Conservation (phyloP, 495 filamentous ascomycete species). For the Podospora appendiculata region DNA sequence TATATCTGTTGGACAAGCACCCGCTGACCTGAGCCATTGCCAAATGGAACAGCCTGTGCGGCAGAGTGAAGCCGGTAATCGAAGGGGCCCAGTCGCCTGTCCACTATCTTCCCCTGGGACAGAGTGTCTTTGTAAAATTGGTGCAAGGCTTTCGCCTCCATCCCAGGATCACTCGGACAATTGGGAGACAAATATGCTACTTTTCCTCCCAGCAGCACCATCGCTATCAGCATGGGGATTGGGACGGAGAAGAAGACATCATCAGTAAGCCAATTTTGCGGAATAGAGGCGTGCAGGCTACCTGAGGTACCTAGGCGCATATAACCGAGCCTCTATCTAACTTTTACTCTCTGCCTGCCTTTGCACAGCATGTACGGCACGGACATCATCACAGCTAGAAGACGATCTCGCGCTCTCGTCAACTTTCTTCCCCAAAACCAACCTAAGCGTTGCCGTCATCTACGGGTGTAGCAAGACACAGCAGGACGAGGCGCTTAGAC, state of each 20-base stretch:
- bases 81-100: neutral
- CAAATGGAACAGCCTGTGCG: neutral
- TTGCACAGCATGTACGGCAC: neutral
- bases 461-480: neutral
- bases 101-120: neutral
- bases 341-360: too few species aligned
- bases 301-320: too few species aligned
- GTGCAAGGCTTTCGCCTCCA: neutral
- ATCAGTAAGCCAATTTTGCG: neutral
- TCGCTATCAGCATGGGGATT: neutral
- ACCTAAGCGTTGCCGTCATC: neutral
- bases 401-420: neutral
- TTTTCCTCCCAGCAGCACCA: neutral
- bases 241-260: neutral
- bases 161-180: neutral
- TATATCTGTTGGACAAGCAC: too few species aligned
- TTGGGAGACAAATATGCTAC: neutral
- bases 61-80: neutral
- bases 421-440: neutral
- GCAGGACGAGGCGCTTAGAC: neutral
- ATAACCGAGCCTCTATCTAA: too few species aligned
- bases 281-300: too few species aligned
- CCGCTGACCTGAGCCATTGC: too few species aligned
- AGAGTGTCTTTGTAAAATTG: neutral
- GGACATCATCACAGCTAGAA: neutral